A percentile compares a stretch with the other conserved stretches of the same genome.
These are phyloP conservation scores for Limtongia smithiae DNA, from an alignment of 805 yeast species.

Conservation along the genomic window DNA sequence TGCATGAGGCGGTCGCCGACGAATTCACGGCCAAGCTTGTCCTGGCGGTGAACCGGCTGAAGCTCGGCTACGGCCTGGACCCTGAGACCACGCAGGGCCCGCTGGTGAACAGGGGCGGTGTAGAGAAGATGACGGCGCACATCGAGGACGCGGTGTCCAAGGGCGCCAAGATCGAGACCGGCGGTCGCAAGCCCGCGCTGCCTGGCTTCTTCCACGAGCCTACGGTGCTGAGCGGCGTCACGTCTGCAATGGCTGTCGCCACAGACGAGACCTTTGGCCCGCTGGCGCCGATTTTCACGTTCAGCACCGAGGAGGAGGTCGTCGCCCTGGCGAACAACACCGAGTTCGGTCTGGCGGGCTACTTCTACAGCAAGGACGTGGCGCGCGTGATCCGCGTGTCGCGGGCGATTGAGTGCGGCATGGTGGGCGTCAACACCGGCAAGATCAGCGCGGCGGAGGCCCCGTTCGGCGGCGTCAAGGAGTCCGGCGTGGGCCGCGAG, in stretches of 20 bases:
- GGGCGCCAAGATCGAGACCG: conserved; percentile 60
- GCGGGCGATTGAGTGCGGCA: conserved; percentile 68
- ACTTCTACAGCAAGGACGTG: conserved; percentile 60
- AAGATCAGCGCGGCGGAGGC: conserved; percentile 53
- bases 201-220: conserved; percentile 55
- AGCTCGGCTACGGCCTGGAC: conserved; percentile 62
- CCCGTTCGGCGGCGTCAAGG: conserved; percentile 60
- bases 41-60: conserved; percentile 45
- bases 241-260: conserved; percentile 54
- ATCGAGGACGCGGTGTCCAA: conserved; percentile 62
- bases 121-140: conserved; percentile 58
- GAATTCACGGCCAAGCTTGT: conserved; percentile 52
- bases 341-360: conserved; percentile 76
- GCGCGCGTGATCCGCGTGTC: conserved; percentile 56
- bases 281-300: conserved; percentile 64
- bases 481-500: conserved; percentile 70
- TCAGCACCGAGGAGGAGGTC: conserved; percentile 60
- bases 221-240: conserved; percentile 62
- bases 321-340: conserved; percentile 52
- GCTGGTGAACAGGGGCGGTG: conserved; percentile 58
- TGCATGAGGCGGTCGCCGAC: conserved; percentile 58
- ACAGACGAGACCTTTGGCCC: conserved; percentile 84
- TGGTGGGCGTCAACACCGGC: conserved; percentile 80
- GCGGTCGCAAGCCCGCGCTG: conserved; percentile 55
- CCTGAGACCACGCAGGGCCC: conserved; percentile 69